A percentile compares a stretch with the other conserved stretches of the same genome.
These are phyloP conservation scores for Hericium alpestre DNA, from an alignment of 768 basidiomycete species.

Conservation along the genomic window DNA sequence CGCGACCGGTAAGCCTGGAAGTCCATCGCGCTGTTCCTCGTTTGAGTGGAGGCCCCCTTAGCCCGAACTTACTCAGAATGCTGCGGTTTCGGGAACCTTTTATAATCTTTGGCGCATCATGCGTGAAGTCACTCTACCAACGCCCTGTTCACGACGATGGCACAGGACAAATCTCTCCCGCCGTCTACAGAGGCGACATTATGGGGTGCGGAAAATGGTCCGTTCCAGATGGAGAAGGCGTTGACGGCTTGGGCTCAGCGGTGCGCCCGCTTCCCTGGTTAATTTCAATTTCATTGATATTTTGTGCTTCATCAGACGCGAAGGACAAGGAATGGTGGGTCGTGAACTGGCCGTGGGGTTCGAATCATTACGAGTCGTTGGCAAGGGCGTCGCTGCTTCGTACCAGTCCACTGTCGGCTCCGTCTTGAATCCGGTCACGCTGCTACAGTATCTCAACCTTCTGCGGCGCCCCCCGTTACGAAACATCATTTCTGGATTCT, in stretches of 20 bases:
- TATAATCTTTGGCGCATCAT: no score
- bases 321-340: slow-evolving; percentile 36
- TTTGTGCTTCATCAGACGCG: not conserved
- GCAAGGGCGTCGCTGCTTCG: slow-evolving; percentile 43
- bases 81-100: no score
- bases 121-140: no score
- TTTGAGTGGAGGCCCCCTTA: no score
- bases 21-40: no score
- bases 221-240: slow-evolving; percentile 23
- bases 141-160: no score
- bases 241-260: slow-evolving; percentile 16
- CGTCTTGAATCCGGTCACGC: slow-evolving; percentile 40
- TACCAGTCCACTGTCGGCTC: slow-evolving; percentile 56
- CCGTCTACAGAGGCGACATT: no score
- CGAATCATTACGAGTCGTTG: slow-evolving; percentile 46
- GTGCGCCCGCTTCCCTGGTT: slow-evolving; percentile 5
- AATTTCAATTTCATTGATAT: not conserved
- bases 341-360: slow-evolving; percentile 56
- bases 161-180: no score
- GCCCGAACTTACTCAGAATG: no score
- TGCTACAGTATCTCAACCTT: slow-evolving; percentile 32
- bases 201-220: not conserved
- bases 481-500: slow-evolving; percentile 41
- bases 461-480: slow-evolving; percentile 51
- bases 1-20: no score